phyloP scores from a whole-genome alignment of 225 moss, liverwort and hornwort genomes.

The Pseudisothecium myosuroides region DNA sequence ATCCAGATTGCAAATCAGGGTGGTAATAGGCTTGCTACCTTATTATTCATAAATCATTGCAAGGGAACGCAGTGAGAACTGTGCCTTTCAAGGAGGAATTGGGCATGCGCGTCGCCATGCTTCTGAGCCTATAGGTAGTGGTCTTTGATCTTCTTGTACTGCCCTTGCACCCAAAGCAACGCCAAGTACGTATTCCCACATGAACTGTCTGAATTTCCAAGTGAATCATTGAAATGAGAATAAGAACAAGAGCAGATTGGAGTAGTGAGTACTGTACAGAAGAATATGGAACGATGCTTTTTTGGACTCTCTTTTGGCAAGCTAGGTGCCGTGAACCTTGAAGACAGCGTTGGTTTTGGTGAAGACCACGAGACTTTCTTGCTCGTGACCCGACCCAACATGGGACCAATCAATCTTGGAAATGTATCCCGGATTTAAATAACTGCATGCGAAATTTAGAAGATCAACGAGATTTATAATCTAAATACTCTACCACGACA shows the following conservation, averaged over 20 bases:
- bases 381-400: neutral
- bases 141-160: neutral
- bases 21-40: no score
- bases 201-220: neutral
- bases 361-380: neutral
- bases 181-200: no score
- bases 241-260: neutral
- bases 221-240: neutral
- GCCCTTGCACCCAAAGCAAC: neutral
- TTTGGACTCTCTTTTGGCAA: no score
- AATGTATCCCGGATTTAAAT: no score
- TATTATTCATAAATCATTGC: neutral
- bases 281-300: no score
- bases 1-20: no score
- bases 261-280: no score
- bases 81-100: neutral
- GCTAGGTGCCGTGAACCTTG: neutral
- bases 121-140: neutral
- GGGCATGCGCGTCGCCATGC: neutral
- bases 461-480: neutral
- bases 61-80: neutral
- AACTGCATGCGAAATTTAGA: neutral
- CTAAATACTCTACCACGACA: neutral
- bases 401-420: neutral
- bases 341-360: neutral